These are phyloP conservation scores for Monosporascus sp. DNA, from an alignment of 2,329 filamentous ascomycete genomes.

Conservation along the genomic window DNA sequence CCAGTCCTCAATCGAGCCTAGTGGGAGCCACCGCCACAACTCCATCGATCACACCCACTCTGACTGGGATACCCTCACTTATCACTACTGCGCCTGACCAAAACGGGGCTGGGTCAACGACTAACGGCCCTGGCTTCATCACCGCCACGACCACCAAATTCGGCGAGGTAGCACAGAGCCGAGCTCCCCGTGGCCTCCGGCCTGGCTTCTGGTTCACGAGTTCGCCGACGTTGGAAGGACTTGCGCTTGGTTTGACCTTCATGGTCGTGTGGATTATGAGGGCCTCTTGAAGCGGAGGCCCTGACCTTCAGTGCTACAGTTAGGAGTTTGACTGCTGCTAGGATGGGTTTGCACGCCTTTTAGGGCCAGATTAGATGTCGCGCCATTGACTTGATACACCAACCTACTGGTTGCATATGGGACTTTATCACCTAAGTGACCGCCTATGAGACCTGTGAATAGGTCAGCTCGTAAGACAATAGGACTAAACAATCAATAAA, in stretches of 20 bases:
- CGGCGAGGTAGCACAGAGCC: slow-evolving; percentile 10
- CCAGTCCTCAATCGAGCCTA: slow-evolving; percentile 4
- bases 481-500: no score
- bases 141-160: slow-evolving; percentile 10
- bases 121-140: background rate
- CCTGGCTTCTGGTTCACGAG: slow-evolving; percentile 7
- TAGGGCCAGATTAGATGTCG: no score
- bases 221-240: slow-evolving; percentile 2
- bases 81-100: background rate
- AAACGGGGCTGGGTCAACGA: background rate
- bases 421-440: no score
- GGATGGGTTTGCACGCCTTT: no score
- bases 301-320: no score
- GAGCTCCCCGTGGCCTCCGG: slow-evolving; percentile 1
- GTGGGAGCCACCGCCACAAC: slow-evolving; percentile 1
- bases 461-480: no score
- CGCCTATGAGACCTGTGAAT: no score
- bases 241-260: slow-evolving; percentile 1
- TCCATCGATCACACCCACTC: background rate
- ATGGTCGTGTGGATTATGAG: slow-evolving; percentile 5
- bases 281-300: no score
- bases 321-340: no score
- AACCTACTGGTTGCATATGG: no score
- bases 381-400: no score
- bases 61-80: background rate